Conservation (phyloP, 177 flowering plant species). For the Telopea speciosissima region DNA sequence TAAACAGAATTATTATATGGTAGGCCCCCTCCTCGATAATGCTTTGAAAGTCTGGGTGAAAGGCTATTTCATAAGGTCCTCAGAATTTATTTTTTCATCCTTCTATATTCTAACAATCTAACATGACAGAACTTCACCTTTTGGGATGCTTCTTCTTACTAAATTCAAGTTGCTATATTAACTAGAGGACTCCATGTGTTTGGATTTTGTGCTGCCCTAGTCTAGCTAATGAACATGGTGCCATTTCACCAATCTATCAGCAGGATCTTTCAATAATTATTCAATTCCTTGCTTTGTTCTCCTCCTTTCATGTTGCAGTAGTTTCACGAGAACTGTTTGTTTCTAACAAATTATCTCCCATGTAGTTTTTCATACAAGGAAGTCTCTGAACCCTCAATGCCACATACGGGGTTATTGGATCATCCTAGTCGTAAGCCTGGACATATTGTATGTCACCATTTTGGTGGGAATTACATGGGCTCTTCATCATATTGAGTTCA, state of each 20-base stretch:
- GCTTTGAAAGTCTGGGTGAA: too few species aligned
- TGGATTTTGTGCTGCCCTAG: background rate
- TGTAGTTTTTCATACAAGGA: conserved; percentile 59
- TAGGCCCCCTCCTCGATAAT: too few species aligned
- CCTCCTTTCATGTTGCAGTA: background rate
- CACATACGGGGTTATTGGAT: conserved; percentile 56
- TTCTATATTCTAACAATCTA: background rate
- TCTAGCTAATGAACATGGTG: background rate
- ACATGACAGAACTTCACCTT: background rate
- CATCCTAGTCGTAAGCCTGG: conserved; percentile 48
- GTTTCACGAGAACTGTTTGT: conserved; percentile 4
- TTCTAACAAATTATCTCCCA: conserved; percentile 12
- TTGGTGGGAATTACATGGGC: conserved; percentile 56
- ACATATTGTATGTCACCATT: conserved; percentile 44
- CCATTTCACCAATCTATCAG: background rate
- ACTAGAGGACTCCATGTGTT: background rate
- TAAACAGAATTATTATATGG: too few species aligned
- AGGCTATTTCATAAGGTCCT: too few species aligned
- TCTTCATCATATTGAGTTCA: conserved; percentile 68
- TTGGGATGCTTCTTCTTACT: background rate
- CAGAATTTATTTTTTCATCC: too few species aligned
- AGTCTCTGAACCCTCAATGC: conserved; percentile 55
- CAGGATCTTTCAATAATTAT: background rate
- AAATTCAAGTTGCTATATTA: background rate
- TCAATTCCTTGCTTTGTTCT: background rate